These are phyloP conservation scores for Acanthochlamys bracteata DNA, from an alignment of 106 monocot genomes.

Conservation along the genomic window DNA sequence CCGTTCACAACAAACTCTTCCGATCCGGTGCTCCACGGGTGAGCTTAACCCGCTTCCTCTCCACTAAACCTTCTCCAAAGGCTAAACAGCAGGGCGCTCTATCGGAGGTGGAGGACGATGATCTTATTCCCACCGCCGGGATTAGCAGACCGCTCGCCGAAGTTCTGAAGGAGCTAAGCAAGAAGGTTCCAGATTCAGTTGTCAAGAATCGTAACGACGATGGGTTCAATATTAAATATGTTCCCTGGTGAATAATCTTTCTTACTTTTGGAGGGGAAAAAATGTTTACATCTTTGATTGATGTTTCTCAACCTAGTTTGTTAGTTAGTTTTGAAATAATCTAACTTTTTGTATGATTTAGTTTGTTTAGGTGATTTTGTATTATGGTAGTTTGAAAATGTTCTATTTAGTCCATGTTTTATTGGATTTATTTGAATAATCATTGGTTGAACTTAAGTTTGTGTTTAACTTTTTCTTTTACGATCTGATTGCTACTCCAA, in stretches of 20 bases:
- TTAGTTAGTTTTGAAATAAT: no score
- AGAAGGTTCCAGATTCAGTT: slow-evolving; percentile 62
- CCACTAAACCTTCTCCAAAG: slow-evolving; percentile 22
- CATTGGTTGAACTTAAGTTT: no score
- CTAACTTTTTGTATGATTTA: no score
- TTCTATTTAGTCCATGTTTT: no score
- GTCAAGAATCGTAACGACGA: slow-evolving; percentile 36
- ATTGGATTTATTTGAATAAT: no score
- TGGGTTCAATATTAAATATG: slow-evolving; percentile 34
- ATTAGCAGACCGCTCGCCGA: slow-evolving; percentile 52
- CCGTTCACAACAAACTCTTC: background rate
- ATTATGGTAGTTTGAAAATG: no score
- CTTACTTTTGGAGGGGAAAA: no score
- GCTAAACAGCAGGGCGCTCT: slow-evolving; percentile 5
- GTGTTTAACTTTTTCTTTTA: no score
- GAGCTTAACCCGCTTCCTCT: background rate
- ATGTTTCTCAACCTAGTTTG: no score
- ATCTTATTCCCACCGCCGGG: slow-evolving; percentile 30
- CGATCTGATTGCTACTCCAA: no score
- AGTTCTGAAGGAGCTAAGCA: slow-evolving; percentile 41
- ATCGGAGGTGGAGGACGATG: slow-evolving; percentile 20
- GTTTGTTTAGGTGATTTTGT: no score
- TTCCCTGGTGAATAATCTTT: background rate
- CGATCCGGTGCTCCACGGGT: background rate
- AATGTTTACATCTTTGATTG: no score